Percentiles rank a stretch among this genome's conserved stretches.
Evolutionary conservation across 768 basidiomycete genomes (phyloP).

Genomic region (Suillus cothurnatus): DNA sequence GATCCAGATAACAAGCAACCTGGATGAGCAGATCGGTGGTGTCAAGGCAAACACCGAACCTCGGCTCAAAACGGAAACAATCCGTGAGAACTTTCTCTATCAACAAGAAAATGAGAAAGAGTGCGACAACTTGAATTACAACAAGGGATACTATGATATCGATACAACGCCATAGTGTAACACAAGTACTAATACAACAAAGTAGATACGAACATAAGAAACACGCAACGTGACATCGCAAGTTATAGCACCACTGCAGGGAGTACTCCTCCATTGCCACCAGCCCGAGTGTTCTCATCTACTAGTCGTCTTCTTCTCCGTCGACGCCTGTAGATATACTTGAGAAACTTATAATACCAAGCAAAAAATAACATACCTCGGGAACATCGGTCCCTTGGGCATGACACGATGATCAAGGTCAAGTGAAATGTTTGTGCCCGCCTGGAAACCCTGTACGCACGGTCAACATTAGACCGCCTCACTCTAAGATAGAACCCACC

Average conservation of each 20-base stretch:
- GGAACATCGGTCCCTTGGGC: slow-evolving; percentile 88
- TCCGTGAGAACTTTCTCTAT: slow-evolving; percentile 29
- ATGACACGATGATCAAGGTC: slow-evolving; percentile 91
- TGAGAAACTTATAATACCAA: neutral
- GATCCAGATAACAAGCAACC: slow-evolving; percentile 36
- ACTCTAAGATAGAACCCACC: slow-evolving; percentile 42
- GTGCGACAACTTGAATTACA: no score
- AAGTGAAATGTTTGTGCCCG: slow-evolving; percentile 87
- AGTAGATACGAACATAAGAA: neutral
- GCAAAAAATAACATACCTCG: slow-evolving; percentile 52
- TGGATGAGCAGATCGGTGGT: slow-evolving; percentile 30
- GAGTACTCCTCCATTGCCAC: neutral
- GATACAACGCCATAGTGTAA: neutral
- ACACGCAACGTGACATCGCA: neutral
- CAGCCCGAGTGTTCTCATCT: slow-evolving; percentile 11
- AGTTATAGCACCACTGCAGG: neutral
- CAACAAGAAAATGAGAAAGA: no score
- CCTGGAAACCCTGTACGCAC: slow-evolving; percentile 74
- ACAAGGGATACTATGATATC: neutral
- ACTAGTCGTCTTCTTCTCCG: slow-evolving; percentile 30
- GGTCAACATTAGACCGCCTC: slow-evolving; percentile 8
- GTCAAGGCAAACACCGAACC: slow-evolving; percentile 37
- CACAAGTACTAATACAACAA: neutral
- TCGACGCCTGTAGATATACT: slow-evolving; percentile 23
- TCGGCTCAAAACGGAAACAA: slow-evolving; percentile 25